Evolutionary conservation across 2,329 filamentous ascomycete species (phyloP).

Genomic region (Phyllosticta citribraziliensis): DNA sequence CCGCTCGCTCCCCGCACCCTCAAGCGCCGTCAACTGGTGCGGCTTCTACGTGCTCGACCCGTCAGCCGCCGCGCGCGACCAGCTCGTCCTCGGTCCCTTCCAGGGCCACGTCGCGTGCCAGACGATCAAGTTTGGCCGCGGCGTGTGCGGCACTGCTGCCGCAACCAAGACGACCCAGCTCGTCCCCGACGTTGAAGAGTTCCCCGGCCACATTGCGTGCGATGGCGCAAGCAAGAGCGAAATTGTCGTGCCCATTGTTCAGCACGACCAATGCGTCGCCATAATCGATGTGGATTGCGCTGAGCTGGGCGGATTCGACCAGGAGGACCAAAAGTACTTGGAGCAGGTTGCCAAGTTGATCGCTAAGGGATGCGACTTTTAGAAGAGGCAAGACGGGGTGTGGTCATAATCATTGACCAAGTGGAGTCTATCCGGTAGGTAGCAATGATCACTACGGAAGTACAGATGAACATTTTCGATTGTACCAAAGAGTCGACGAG

Average conservation of each 20-base stretch:
- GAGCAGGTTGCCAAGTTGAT: slow-evolving; percentile 46
- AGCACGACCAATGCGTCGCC: slow-evolving; percentile 48
- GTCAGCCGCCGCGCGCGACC: slow-evolving; percentile 21
- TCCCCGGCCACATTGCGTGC: slow-evolving; percentile 75
- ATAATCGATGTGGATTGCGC: slow-evolving; percentile 77
- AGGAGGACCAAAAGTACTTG: slow-evolving; percentile 54
- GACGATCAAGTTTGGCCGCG: slow-evolving; percentile 60
- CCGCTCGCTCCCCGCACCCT: slow-evolving; percentile 59
- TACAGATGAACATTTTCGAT: too few relatives aligned
- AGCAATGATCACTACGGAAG: too few relatives aligned
- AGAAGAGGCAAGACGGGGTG: neutral
- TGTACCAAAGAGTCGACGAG: too few relatives aligned
- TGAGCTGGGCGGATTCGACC: slow-evolving; percentile 55
- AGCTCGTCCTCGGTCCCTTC: slow-evolving; percentile 69
- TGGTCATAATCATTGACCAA: too few relatives aligned
- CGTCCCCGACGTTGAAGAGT: slow-evolving; percentile 57
- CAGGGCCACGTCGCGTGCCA: slow-evolving; percentile 73
- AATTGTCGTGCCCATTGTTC: slow-evolving; percentile 66
- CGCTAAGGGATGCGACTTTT: slow-evolving; percentile 26
- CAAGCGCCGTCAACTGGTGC: slow-evolving; percentile 65
- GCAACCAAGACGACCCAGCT: slow-evolving; percentile 52
- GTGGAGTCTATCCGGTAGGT: too few relatives aligned
- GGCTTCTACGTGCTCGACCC: slow-evolving; percentile 66
- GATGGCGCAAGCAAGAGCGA: slow-evolving; percentile 68
- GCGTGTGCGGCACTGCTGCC: slow-evolving; percentile 68